A percentile compares a stretch with the other conserved stretches of the same genome.
These are phyloP conservation scores for Ambrosiella beaveri DNA, from an alignment of 2,329 filamentous ascomycete genomes.

Conservation along the genomic window DNA sequence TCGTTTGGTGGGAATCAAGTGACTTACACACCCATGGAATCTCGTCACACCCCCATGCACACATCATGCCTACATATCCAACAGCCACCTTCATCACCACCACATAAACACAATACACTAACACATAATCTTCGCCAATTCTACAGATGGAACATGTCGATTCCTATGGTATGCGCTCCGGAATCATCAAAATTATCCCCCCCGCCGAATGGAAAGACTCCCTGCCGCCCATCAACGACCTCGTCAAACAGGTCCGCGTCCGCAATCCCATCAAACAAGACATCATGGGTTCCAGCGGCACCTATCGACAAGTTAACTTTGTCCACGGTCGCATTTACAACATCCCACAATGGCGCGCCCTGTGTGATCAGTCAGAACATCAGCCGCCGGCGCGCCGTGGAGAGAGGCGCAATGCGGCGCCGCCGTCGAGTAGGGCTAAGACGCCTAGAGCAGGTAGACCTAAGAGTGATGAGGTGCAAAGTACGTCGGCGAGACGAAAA, in stretches of 20 bases:
- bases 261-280: slow-evolving; percentile 97
- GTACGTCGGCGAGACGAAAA: slow-evolving; percentile 72
- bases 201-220: slow-evolving; percentile 82
- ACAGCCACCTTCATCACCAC: too few species aligned
- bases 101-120: too few species aligned
- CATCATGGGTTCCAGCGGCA: slow-evolving; percentile 88
- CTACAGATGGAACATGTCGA: slow-evolving; percentile 63
- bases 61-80: not conserved
- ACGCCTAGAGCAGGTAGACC: not conserved
- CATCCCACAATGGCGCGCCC: slow-evolving; percentile 81
- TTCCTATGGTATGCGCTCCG: slow-evolving; percentile 89
- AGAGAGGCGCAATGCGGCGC: slow-evolving; percentile 41
- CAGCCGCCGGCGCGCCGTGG: slow-evolving; percentile 85
- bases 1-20: too few species aligned
- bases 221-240: slow-evolving; percentile 62
- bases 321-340: slow-evolving; percentile 94
- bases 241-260: slow-evolving; percentile 80
- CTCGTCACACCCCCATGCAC: slow-evolving; percentile 15
- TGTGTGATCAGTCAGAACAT: slow-evolving; percentile 89
- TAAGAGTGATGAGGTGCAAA: slow-evolving; percentile 36
- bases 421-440: not conserved
- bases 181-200: slow-evolving; percentile 90
- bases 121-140: not conserved
- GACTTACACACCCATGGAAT: too few species aligned
- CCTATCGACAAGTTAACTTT: slow-evolving; percentile 93